Base-by-base conservation (phyloP, 148 eudicot species). In the Heliamphora exappendiculata region DNA sequence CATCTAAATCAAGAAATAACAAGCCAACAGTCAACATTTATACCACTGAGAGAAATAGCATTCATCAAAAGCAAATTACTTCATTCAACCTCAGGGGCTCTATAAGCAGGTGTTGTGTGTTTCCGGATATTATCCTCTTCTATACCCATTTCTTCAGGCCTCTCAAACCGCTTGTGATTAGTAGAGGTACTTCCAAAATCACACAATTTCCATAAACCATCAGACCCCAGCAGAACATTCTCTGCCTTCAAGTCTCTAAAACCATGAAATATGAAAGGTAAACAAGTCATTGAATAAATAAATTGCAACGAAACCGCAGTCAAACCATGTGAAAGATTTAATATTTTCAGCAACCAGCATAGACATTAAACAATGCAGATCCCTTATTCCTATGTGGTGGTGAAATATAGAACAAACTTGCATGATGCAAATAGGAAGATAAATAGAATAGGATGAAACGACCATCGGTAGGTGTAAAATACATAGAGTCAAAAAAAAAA, bases 121-220 rank as follows among this genome's bases (percentile, higher is more conserved):
- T 91, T 96, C 86, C 99, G 89, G 66, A 96, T 96, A 81, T 83
- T 91, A 85, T 96, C 99, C 85, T 96, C 99, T 85, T 96, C 99
- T 53, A 96, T 80, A 39, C 99, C 99, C 99, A 93, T 96, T 86
- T 96, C 99, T 81, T 93, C 98, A 78, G 99, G 90, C 84, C 84
- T 91, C 82, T 91, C 98, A 82, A 96, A 96, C 76, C 94, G 86
- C 72, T 86, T 93, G 84, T 96, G 99, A 81, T 96, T 96, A 47
- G 94, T 91, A 41, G 98, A 93, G 53, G 91, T 89, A 79, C 99
- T 96, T 77, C 99, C 99, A 75, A 91, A 96, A 84, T 96, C 99
- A 75, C 99, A 96, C 80, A 96, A 76, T 81, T 96, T 96, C 99
- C 99, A 96, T 65, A 85, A 73, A 55, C 99, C 98, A 85, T 96